Percentiles rank a stretch among this genome's conserved stretches.
These are phyloP conservation scores for Tetrahymena elliotti DNA, from an alignment of 73 alveolate species.

Conservation along the genomic window DNA sequence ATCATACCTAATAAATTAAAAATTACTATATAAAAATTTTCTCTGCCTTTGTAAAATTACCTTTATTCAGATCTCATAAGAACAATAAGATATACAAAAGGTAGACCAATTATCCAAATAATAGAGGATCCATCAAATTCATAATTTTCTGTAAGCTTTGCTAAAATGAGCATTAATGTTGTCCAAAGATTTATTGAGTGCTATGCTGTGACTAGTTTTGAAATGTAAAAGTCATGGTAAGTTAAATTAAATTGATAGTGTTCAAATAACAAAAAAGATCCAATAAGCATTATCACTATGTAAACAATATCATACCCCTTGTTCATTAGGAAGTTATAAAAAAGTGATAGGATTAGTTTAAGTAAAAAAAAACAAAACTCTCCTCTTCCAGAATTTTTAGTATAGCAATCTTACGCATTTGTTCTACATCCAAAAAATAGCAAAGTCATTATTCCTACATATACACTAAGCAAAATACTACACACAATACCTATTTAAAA, in stretches of 20 bases:
- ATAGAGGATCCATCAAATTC: slow-evolving; percentile 38
- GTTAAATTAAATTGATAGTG: not conserved
- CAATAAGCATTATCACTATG: not conserved
- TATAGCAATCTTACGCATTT: not conserved
- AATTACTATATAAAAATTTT: no score
- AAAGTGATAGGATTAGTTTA: not conserved
- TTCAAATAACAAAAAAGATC: not conserved
- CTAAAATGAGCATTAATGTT: slow-evolving; percentile 18
- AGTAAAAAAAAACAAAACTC: not conserved
- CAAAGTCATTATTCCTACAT: not conserved
- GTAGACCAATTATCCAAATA: slow-evolving; percentile 34
- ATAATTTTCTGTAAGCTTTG: slow-evolving; percentile 6
- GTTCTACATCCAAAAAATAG: not conserved
- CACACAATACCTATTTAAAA: not conserved
- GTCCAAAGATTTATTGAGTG: slow-evolving; percentile 41
- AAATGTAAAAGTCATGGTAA: not conserved
- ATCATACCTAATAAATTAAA: slow-evolving; percentile 33
- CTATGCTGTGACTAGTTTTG: slow-evolving; percentile 14
- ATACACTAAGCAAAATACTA: not conserved
- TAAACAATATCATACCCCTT: not conserved
- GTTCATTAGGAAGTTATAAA: not conserved
- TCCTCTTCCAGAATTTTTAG: not conserved
- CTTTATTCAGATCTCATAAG: slow-evolving; percentile 18
- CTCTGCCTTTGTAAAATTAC: no score
- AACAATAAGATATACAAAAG: slow-evolving; percentile 10